Evolutionary conservation across 495 filamentous ascomycete genomes (phyloP), one percentile per base, ranked within the genome.

Genomic region (Clavariopsis aquatica): DNA sequence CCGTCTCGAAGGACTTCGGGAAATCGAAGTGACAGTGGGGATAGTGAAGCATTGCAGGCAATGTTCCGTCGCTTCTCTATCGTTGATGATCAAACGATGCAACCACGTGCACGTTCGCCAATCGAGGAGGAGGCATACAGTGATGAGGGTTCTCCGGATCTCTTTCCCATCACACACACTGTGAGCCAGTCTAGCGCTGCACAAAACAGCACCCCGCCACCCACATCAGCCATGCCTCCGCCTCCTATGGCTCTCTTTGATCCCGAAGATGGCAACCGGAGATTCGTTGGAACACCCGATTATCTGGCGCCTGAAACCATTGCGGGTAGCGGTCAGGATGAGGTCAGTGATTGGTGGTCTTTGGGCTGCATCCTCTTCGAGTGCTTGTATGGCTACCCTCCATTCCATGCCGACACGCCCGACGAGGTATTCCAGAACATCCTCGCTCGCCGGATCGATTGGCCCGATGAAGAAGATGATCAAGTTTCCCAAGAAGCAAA

Each of bases 341-440:
- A 98, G 73, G 93, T 92, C 67, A 97, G 94, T 74, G 94, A 98
- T 83, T 98, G 94, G 94, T 98, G 94, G 94, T 98, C 94, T 7
- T 79, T 98, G 49, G 94, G 94, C 1, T 98, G 94, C 70, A 98
- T 98, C 62, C 80, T 98, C 77, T 98, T 97, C 72, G 94, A 98
- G 69, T 97, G 96, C 64, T 78, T 98, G 20, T 98, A 89, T 73
- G 89, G 94, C 57, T 83, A 90, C 76, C 94, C 94, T 1, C 94
- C 94, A 22, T 98, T 98, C 76, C 92, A 98, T 73, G 94, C 91
- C 6, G 80, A 80, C 19, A 90, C 91, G 43, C 94, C 94, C 0
- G 95, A 98, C 60, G 82, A 93, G 70, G 95, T 98, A 12, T 98
- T 98, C 71, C 91, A 96, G 65, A 98, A 98, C 70, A 98, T 98